These are phyloP conservation scores for Rossbeevera mucosa DNA, from an alignment of 768 basidiomycete genomes.

Conservation along the genomic window DNA sequence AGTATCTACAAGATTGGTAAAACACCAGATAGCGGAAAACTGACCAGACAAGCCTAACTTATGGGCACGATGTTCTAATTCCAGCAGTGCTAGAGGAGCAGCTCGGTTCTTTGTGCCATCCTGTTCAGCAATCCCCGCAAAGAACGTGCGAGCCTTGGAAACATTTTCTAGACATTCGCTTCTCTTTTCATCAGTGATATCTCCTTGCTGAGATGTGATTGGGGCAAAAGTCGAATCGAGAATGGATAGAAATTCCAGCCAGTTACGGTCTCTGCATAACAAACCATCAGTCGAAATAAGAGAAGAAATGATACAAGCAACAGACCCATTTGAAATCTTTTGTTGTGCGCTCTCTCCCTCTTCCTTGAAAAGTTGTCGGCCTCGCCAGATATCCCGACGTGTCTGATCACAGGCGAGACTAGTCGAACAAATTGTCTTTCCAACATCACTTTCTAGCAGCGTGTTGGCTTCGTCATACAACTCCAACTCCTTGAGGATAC, in stretches of 20 bases:
- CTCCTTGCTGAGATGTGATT: constrained; percentile 24
- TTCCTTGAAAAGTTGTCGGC: constrained; percentile 51
- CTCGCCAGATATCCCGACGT: constrained; percentile 64
- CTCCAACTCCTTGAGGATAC: constrained; percentile 63
- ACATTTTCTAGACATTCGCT: constrained; percentile 37
- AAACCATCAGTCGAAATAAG: constrained; percentile 18
- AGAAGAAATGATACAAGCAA: constrained; percentile 10
- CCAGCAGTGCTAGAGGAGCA: constrained; percentile 66
- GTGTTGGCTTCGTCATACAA: constrained; percentile 67
- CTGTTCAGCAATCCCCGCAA: constrained; percentile 52
- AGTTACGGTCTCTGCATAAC: constrained; percentile 70
- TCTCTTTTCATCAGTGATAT: constrained; percentile 34
- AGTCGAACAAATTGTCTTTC: constrained; percentile 60
- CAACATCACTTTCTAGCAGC: constrained; percentile 64
- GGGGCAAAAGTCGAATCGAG: constrained; percentile 61
- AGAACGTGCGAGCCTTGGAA: constrained; percentile 44
- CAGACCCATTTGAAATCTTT: constrained; percentile 58
- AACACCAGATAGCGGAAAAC: constrained; percentile 1
- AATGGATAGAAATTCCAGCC: constrained; percentile 77
- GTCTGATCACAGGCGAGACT: constrained; percentile 73
- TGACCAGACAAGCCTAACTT: constrained; percentile 43
- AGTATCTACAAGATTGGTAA: not conserved
- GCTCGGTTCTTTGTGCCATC: constrained; percentile 75
- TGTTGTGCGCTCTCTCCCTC: constrained; percentile 60
- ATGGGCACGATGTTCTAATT: constrained; percentile 62